A percentile compares a stretch with the other conserved stretches of the same genome.
Evolutionary conservation across 192 early-diverging fungal genomes (phyloP).

Genomic region (Thamnidium elegans): DNA sequence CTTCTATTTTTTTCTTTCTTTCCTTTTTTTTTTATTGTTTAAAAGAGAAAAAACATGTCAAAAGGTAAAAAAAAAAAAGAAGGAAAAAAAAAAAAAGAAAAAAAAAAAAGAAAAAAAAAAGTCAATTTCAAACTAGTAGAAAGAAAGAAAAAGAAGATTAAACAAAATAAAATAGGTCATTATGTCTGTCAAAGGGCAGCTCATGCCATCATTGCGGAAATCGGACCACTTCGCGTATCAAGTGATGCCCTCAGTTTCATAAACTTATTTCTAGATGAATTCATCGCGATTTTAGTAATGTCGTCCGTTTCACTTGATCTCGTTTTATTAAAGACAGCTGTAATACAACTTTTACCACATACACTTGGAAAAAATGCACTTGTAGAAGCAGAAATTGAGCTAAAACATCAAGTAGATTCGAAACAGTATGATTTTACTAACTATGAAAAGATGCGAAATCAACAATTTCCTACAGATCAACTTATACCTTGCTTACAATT

Average conservation of each 20-base stretch:
- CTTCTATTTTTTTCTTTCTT: no score
- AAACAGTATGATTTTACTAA: conserved; percentile 34
- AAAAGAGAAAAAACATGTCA: no score
- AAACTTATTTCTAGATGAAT: conserved; percentile 55
- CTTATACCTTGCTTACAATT: conserved; percentile 45
- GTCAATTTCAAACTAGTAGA: no score
- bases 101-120: no score
- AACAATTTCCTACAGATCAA: conserved; percentile 26
- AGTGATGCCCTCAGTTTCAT: conserved; percentile 52
- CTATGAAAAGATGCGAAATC: conserved; percentile 33
- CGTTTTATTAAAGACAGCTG: conserved; percentile 43
- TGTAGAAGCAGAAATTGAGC: conserved; percentile 57
- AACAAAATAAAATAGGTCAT: not conserved
- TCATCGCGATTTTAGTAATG: conserved; percentile 45
- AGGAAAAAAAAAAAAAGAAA: no score
- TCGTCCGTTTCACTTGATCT: conserved; percentile 51
- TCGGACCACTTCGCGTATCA: conserved; percentile 53
- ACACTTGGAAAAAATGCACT: conserved; percentile 55
- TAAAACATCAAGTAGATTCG: conserved; percentile 52
- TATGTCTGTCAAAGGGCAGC: conserved; percentile 59
- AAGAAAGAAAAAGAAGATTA: no score
- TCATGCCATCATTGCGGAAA: conserved; percentile 55
- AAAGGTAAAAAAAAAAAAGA: no score
- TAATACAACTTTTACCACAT: conserved; percentile 45
- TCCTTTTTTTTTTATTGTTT: no score